phyloP scores from a whole-genome alignment of 768 basidiomycete genomes.

The Peribolospora kevripleyi region DNA sequence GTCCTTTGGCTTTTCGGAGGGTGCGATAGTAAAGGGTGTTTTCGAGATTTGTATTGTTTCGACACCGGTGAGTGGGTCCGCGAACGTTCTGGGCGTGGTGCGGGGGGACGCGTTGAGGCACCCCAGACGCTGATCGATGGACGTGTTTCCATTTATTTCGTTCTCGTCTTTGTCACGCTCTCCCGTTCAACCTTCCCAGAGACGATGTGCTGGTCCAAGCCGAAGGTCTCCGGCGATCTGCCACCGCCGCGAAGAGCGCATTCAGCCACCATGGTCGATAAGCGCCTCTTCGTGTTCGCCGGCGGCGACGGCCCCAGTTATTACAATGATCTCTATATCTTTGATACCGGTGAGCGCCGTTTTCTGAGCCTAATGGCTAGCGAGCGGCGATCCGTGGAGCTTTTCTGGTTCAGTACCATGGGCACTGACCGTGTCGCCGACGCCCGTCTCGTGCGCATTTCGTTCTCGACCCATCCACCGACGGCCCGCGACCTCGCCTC shows the following conservation, averaged over 20 bases:
- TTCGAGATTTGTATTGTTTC: slow-evolving; percentile 56
- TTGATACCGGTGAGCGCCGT: slow-evolving; percentile 39
- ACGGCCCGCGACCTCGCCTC: background rate
- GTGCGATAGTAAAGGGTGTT: slow-evolving; percentile 53
- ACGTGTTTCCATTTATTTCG: background rate
- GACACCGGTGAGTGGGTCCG: slow-evolving; percentile 37
- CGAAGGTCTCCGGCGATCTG: slow-evolving; percentile 47
- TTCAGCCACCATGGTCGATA: slow-evolving; percentile 58
- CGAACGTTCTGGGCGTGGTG: background rate
- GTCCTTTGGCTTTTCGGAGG: slow-evolving; percentile 74
- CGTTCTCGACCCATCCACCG: background rate
- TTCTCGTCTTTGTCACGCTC: background rate
- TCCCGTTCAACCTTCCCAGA: slow-evolving; percentile 24
- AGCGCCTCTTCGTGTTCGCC: slow-evolving; percentile 57
- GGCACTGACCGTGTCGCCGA: background rate
- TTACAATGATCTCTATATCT: slow-evolving; percentile 56
- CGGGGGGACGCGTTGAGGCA: too few relatives aligned
- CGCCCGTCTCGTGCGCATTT: background rate
- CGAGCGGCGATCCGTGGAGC: background rate
- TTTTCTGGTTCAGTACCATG: background rate
- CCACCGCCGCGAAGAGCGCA: slow-evolving; percentile 72
- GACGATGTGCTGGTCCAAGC: slow-evolving; percentile 69
- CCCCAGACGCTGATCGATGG: background rate
- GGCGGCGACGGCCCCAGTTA: slow-evolving; percentile 64
- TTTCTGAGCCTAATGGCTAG: background rate